Base-by-base conservation (phyloP, 345 rosid species). In the Arabis alpina region DNA sequence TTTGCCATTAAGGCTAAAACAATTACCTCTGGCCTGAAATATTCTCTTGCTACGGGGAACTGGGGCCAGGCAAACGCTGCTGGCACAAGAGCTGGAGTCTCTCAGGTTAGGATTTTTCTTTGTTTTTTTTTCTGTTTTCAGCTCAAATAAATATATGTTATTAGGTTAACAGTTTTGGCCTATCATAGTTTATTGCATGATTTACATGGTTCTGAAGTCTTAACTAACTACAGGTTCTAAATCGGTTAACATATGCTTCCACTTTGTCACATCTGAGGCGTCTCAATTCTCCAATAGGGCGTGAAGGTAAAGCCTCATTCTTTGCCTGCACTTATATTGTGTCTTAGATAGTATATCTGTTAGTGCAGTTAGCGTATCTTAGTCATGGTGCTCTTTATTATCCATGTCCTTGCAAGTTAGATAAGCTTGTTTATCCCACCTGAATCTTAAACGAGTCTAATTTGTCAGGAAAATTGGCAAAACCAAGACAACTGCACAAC, bases 61-160 rank as follows among this genome's bases (percentile, higher is more conserved):
- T 94, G 99, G 99, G 99, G 99, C 28, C 96, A 94, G 81, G 96
- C 99, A 70, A 94, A 94, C 79, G 97, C 99, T 28, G 97, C 99
- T 66, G 99, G 99, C 49, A 91, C 99, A 71, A 89, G 99, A 78
- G 99, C 99, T 65, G 99, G 99, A 84, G 99, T 94, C 28, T 94
- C 99, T 34, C 99, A 94, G 97, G 99, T 94, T 61, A 66, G 43
- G 71, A 27, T 59, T 15, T 8, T 50, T 53, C 27, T 37, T 13
- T 47, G 39, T 64, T 68, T n/a, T 23, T n/a, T 23, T 44, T 52
- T 11, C 64, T 37, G 44, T 44, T 12, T 50, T 27, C 15, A 10
- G 53, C 34, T 28, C 11, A 27, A 36, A 41, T 43, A 28, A 2
- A 50, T 55, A 3, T 74, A 58, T 60, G 37, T 45, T 54, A 8